Evolutionary conservation across 2,329 filamentous ascomycete genomes (phyloP), one percentile per base, ranked within the genome.

Genomic region (Ilyonectria destructans): DNA sequence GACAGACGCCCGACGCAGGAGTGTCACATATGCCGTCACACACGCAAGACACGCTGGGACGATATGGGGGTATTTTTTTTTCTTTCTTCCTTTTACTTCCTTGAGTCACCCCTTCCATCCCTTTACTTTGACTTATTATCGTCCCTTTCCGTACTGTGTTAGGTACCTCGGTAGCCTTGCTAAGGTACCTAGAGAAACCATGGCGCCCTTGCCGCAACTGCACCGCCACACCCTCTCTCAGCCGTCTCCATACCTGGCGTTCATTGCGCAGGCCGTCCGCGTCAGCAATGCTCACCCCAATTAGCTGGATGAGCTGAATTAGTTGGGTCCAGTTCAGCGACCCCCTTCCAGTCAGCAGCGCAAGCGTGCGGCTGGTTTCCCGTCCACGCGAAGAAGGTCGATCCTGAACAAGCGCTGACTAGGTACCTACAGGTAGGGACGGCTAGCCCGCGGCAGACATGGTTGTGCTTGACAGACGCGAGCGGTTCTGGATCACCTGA

Each of bases 1-100:
- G 51, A 58, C 65, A 65, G 55, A 67, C 49, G 66, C 69, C 62
- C 63, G 35, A 61, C 60, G 62, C 65, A 69, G 49, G 63, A 69
- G 59, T 59, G 46, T 65, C 61, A 69, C 62, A 58, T 54, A 54
- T 43, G 21, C 40, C 43, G 59, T 62, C 56, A 55, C 57, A 55
- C 55, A 56, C 48, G 59, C 29, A 49, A 35, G 48, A 33, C 40
- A 43, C 40, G 40, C 40, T 43, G 40, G 6, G n/a, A 26, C 26
- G 26, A 26, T 26, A 26, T 26, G 26, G 26, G 23, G 23, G 23
- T 4, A 1, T 26, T 26, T 26, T 26, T 6, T 26, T 26, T 26
- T 26, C 23, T 26, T 26, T 26, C 26, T 23, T 23, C 26, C 26
- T 26, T 26, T 26, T 4, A 6, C 17, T 43, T 43, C 8, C 31